These are phyloP conservation scores for Panicum virgatum DNA, from an alignment of 202 grass and related monocot genomes.

Conservation along the genomic window DNA sequence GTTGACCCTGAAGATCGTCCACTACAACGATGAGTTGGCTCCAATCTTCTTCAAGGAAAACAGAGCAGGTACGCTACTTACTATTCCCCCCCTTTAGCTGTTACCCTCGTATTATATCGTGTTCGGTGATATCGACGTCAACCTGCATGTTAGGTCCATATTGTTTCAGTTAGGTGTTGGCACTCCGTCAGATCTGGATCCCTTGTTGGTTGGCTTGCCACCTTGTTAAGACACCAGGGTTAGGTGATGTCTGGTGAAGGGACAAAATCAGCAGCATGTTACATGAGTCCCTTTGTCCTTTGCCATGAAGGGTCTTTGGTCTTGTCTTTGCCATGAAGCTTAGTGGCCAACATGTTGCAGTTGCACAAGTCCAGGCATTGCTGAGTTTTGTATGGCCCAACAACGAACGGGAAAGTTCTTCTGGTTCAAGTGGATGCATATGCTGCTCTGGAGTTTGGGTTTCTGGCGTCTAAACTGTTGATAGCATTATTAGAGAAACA, in stretches of 20 bases:
- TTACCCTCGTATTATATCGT: constrained; percentile 26
- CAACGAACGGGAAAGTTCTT: neutral
- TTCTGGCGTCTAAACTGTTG: neutral
- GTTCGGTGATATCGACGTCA: constrained; percentile 23
- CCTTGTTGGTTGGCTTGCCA: constrained; percentile 40
- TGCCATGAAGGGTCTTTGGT: neutral
- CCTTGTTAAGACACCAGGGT: constrained; percentile 29
- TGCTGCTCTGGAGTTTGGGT: neutral
- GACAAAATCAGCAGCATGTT: constrained; percentile 28
- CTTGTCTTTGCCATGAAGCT: constrained; percentile 1
- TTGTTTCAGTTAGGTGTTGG: constrained; percentile 34
- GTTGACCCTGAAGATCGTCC: constrained; percentile 32
- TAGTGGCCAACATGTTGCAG: constrained; percentile 2
- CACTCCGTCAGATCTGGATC: constrained; percentile 25
- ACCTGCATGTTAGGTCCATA: constrained; percentile 37
- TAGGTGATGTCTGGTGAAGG: constrained; percentile 8
- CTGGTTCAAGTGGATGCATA: neutral
- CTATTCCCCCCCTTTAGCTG: neutral
- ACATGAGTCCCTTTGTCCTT: constrained; percentile 14
- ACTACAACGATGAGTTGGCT: constrained; percentile 27
- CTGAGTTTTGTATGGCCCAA: neutral
- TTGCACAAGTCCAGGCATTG: neutral
- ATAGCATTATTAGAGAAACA: neutral
- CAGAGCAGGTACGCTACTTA: constrained; percentile 32
- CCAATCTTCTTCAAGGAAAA: constrained; percentile 14